phyloP scores from a whole-genome alignment of 2,329 filamentous ascomycete species.

The Calonectria montana region DNA sequence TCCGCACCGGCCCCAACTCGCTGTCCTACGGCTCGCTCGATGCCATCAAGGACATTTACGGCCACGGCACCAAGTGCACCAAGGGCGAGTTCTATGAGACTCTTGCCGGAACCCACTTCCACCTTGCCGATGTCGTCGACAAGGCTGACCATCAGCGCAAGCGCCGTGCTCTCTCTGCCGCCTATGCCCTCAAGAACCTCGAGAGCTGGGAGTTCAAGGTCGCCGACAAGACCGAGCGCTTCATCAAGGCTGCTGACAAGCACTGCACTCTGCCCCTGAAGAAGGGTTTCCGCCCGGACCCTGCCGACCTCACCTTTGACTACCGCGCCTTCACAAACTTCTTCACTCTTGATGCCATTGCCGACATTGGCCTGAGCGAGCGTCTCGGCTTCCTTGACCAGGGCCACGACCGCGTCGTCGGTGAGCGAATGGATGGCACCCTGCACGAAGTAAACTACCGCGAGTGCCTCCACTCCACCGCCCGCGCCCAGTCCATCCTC shows the following conservation, averaged over 20 bases:
- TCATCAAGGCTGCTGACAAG: conserved; percentile 57
- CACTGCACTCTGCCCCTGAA: conserved; percentile 53
- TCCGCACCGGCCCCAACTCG: conserved; percentile 43
- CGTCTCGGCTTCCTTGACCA: conserved; percentile 63
- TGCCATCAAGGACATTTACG: conserved; percentile 51
- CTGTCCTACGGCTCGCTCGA: conserved; percentile 39
- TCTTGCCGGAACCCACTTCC: conserved; percentile 59
- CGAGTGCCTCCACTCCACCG: conserved; percentile 62
- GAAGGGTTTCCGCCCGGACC: conserved; percentile 39
- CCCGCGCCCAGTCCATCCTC: conserved; percentile 61
- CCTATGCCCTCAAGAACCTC: conserved; percentile 65
- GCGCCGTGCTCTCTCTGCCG: conserved; percentile 60
- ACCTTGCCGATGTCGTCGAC: conserved; percentile 64
- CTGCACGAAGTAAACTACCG: conserved; percentile 59
- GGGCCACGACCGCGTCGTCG: conserved; percentile 57
- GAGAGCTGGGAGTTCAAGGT: conserved; percentile 67
- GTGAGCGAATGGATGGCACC: conserved; percentile 57
- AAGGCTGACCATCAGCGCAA: conserved; percentile 63
- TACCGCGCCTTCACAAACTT: conserved; percentile 64
- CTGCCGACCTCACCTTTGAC: conserved; percentile 59
- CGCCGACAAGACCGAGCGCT: conserved; percentile 59
- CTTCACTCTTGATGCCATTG: conserved; percentile 68
- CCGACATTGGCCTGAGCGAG: conserved; percentile 64
- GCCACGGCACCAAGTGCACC: conserved; percentile 59
- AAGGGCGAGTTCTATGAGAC: conserved; percentile 62